Base-by-base conservation (phyloP, 176 grass and related monocot species). In the Dactylis glomerata region DNA sequence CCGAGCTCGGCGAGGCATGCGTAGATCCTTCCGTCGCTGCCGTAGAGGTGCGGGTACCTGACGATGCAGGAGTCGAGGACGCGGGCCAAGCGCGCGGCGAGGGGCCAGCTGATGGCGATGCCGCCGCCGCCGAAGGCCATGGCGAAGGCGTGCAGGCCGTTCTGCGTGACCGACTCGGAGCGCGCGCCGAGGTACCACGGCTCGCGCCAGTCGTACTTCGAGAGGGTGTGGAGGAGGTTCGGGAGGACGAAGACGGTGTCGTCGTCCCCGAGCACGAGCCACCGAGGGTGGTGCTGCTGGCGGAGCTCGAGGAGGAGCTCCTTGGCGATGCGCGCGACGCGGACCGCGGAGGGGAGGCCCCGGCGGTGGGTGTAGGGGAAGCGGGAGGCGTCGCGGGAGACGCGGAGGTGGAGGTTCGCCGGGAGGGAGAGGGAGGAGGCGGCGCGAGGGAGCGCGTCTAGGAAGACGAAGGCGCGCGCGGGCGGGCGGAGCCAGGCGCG, bases 11-110 rank as follows among this genome's bases (percentile, higher is more conserved):
- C 68, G 38, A 99, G 62, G 89, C 96, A 99, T 5, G 96, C 86
- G 33, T 80, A 87, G 86, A 99, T 80, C 83, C 91, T 89, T 54
- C 82, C 93, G 55, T 99, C 96, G 62, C 96, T 96, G 28, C 91
- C 96, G 51, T 92, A 99, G 42, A 99, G 83, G 65, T 99, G 88
- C 8, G 93, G 89, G 88, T 99, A 99, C 89, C 96, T 94, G 84
- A 94, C 12, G 20, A 99, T 76, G 75, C 91, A 96, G 0, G 93
- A 92, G 88, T 99, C 96, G 2, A 99, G 57, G 37, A 81, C 83
- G 28, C 78, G 84, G 0, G 91, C 91, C 23, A 99, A 88, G 82
- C 88, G 91, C 16, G 32, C 79, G 33, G 93, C 96, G 47, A 99
- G 92, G 1, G 96, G 88, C 83, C 87, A 92, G 87, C 96, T 99